Evolutionary conservation across 306 rosid genomes (phyloP).

Genomic region (Trifolium pratense): DNA sequence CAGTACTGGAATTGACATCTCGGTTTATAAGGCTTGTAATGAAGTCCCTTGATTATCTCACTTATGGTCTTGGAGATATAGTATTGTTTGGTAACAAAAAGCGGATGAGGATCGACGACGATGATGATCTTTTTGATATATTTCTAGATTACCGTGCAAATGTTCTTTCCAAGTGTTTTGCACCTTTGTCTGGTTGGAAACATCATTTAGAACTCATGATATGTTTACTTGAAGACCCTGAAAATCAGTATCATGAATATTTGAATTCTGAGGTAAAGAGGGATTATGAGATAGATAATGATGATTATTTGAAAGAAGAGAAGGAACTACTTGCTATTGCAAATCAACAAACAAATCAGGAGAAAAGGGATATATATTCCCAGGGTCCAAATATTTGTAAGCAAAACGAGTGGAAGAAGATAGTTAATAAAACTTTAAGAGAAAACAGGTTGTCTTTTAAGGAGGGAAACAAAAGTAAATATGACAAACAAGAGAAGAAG

Average conservation of each 20-base stretch:
- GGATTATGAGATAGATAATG: constrained; percentile 27
- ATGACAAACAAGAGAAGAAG: constrained; percentile 36
- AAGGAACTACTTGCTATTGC: constrained; percentile 31
- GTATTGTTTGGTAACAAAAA: constrained; percentile 46
- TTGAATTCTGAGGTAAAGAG: constrained; percentile 33
- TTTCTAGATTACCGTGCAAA: constrained; percentile 49
- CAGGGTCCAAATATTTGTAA: constrained; percentile 23
- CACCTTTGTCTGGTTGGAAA: constrained; percentile 54
- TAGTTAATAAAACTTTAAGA: constrained; percentile 43
- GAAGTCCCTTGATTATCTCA: constrained; percentile 43
- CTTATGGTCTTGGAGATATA: constrained; percentile 55
- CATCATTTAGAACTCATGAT: constrained; percentile 45
- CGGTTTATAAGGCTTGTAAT: constrained; percentile 48
- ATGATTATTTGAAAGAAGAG: constrained; percentile 42
- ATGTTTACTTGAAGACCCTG: constrained; percentile 45
- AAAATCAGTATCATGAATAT: constrained; percentile 40
- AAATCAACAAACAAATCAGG: constrained; percentile 36
- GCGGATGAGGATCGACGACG: constrained; percentile 40
- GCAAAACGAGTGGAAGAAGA: constrained; percentile 46
- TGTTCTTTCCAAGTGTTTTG: constrained; percentile 50
- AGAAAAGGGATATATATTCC: constrained; percentile 12
- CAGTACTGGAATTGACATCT: constrained; percentile 44
- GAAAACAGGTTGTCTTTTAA: constrained; percentile 41
- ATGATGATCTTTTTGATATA: constrained; percentile 48
- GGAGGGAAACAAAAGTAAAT: constrained; percentile 38